Percentiles rank a stretch among this genome's conserved stretches.
Conservation (phyloP, 257 asterid species). For the Marsdenia floribunda region DNA sequence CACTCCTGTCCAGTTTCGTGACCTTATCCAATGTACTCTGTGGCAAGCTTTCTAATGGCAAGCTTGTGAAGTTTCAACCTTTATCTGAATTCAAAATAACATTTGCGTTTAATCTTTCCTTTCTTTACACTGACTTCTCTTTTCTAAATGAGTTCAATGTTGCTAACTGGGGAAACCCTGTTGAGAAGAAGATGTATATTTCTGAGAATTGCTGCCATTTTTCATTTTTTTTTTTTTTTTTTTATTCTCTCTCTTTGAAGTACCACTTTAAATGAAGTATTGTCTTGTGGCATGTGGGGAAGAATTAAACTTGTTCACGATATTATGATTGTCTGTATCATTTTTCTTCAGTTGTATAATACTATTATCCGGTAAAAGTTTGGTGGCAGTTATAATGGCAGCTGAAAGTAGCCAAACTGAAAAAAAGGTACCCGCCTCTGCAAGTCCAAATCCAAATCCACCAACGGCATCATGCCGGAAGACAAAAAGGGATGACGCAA, state of each 20-base stretch:
- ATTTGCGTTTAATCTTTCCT: background rate
- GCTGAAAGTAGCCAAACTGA: slow-evolving; percentile 1
- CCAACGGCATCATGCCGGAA: slow-evolving; percentile 66
- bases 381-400: slow-evolving; percentile 10
- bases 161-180: background rate
- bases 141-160: background rate
- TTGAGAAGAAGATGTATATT: background rate
- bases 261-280: background rate
- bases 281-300: background rate
- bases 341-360: background rate
- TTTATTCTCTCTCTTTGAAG: too few relatives aligned
- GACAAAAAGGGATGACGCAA: slow-evolving; percentile 63
- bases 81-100: background rate
- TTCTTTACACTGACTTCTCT: background rate
- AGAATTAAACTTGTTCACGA: background rate
- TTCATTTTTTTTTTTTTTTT: too few relatives aligned
- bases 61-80: background rate
- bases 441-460: slow-evolving; percentile 23
- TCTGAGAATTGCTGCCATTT: too few relatives aligned
- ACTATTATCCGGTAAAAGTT: background rate
- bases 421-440: background rate
- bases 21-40: background rate
- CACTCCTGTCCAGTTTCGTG: background rate
- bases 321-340: background rate
- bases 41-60: background rate